Percentiles rank a stretch among this genome's conserved stretches.
phyloP scores from a whole-genome alignment of 2,329 filamentous ascomycete genomes.

The Botrytis cinerea region DNA sequence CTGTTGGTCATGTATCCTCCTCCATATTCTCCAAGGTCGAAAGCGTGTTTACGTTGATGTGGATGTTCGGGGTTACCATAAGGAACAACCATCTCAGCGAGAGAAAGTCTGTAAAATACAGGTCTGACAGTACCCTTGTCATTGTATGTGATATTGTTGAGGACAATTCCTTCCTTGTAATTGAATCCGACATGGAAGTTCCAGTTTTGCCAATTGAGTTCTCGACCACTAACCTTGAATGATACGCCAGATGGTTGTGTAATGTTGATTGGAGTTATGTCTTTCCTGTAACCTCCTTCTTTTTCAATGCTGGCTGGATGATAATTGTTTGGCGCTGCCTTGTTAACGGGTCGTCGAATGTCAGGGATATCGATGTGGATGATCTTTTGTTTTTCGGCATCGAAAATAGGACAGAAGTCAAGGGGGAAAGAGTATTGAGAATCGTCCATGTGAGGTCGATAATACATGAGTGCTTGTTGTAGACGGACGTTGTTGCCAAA shows the following conservation, averaged over 20 bases:
- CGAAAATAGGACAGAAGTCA: conserved; percentile 92
- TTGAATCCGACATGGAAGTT: conserved; percentile 93
- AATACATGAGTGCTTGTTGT: conserved; percentile 96
- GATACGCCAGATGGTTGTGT: conserved; percentile 88
- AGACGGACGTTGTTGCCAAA: conserved; percentile 77
- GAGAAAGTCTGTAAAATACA: conserved; percentile 84
- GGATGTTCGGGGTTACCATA: conserved; percentile 81
- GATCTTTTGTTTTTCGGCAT: conserved; percentile 71
- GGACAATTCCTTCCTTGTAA: conserved; percentile 86
- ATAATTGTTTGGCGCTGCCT: conserved; percentile 75
- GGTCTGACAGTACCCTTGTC: conserved; percentile 77
- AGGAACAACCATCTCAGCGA: conserved; percentile 93
- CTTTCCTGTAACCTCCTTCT: conserved; percentile 72
- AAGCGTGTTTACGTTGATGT: conserved; percentile 79
- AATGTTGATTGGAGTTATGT: conserved; percentile 85
- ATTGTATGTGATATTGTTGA: conserved; percentile 88
- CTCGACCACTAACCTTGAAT: conserved; percentile 73
- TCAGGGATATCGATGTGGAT: conserved; percentile 66
- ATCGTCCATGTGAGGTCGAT: conserved; percentile 80
- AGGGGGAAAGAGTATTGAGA: conserved; percentile 89
- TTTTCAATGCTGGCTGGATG: conserved; percentile 71
- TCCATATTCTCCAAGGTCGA: conserved; percentile 79
- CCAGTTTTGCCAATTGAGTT: conserved; percentile 90
- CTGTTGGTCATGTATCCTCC: conserved; percentile 84
- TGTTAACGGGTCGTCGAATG: conserved; percentile 73